phyloP scores from a whole-genome alignment of 2,329 filamentous ascomycete genomes.

The Apiospora pterosperma region DNA sequence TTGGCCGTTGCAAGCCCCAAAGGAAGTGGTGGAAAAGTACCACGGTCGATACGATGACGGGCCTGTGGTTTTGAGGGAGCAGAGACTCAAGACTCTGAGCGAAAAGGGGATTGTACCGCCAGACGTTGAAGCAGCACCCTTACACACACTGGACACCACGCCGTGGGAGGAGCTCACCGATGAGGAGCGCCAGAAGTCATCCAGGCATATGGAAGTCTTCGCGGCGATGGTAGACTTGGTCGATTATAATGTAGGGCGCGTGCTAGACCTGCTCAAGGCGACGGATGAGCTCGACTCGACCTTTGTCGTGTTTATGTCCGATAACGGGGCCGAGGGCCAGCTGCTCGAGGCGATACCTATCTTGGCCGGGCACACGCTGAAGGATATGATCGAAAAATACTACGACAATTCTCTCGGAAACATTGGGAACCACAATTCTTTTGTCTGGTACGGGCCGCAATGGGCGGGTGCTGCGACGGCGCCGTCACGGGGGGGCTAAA shows the following conservation, averaged over 20 bases:
- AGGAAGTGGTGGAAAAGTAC: constrained; percentile 53
- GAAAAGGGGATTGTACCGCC: constrained; percentile 28
- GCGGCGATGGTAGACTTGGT: constrained; percentile 57
- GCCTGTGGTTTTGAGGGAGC: constrained; percentile 51
- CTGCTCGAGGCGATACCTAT: constrained; percentile 17
- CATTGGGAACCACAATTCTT: constrained; percentile 48
- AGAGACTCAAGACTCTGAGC: constrained; percentile 48
- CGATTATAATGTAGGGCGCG: constrained; percentile 49
- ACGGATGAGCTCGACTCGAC: constrained; percentile 50
- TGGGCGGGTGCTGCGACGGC: constrained; percentile 41
- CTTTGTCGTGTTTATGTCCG: constrained; percentile 52
- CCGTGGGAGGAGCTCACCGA: not conserved
- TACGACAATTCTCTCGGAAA: constrained; percentile 56
- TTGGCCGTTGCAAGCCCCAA: constrained; percentile 59
- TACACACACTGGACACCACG: constrained; percentile 16
- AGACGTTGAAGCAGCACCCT: constrained; percentile 17
- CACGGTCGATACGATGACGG: constrained; percentile 58
- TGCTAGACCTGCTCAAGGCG: constrained; percentile 46
- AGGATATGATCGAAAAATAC: constrained; percentile 40
- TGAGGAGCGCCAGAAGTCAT: constrained; percentile 11
- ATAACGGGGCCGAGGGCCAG: constrained; percentile 37
- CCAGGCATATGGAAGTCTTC: constrained; percentile 41
- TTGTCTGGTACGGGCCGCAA: constrained; percentile 55
- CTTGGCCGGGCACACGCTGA: constrained; percentile 12
- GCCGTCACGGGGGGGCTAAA: constrained; percentile 23